Conservation (phyloP, 495 filamentous ascomycete genomes). For the Trichodelitschia bisporula region DNA sequence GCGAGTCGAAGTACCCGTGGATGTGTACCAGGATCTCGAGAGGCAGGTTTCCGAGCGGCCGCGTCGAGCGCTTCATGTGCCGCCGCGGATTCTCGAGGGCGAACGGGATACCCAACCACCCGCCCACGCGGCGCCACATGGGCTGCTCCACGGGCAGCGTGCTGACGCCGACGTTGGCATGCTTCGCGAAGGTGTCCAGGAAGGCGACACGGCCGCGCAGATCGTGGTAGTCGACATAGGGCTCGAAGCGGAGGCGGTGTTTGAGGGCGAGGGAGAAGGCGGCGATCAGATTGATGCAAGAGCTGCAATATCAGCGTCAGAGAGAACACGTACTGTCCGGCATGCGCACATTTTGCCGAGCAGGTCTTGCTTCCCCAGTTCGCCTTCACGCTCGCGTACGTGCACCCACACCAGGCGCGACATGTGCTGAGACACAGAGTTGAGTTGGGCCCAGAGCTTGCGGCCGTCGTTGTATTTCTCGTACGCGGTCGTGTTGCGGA, state of each 20-base stretch:
- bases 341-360: conserved; percentile 30
- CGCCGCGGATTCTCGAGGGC: conserved; percentile 13
- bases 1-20: conserved; percentile 9
- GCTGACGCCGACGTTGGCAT: conserved; percentile 28
- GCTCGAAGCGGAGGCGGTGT: conserved; percentile 74
- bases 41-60: conserved; percentile 15
- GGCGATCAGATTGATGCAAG: conserved; percentile 58
- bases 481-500: conserved; percentile 67
- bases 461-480: conserved; percentile 54
- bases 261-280: conserved; percentile 57
- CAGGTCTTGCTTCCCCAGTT: conserved; percentile 38
- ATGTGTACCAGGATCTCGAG: conserved; percentile 14
- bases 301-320: conserved; percentile 15
- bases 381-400: conserved; percentile 35
- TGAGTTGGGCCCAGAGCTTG: conserved; percentile 52
- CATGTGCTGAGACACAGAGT: conserved; percentile 45
- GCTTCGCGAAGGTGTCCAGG: conserved; percentile 44
- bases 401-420: conserved; percentile 64
- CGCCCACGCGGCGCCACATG: conserved; percentile 8
- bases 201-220: conserved; percentile 30
- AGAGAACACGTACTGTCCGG: not conserved
- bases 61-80: conserved; percentile 12
- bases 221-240: conserved; percentile 52
- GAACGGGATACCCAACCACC: conserved; percentile 12
- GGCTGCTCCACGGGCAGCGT: conserved; percentile 12